Base-by-base conservation (phyloP, 371 early-diverging fungal genomes). In the Mucor circinelloides region DNA sequence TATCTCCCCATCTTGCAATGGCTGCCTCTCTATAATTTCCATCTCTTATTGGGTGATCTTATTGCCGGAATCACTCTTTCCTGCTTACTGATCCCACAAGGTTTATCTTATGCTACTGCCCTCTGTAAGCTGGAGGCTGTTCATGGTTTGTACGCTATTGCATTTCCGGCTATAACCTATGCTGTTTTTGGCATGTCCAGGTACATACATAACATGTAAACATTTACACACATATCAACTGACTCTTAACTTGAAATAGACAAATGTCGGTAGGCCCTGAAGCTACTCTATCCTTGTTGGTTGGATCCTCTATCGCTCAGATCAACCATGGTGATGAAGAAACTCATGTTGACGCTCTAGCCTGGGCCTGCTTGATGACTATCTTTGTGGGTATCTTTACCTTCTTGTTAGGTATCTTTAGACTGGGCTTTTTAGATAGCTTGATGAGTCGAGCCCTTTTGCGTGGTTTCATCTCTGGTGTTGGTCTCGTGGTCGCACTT, bases 231-330 rank as follows among this genome's bases (percentile, higher is more conserved):
- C 19, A 21, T 48, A 23, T 48, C 32, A 58, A 28, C 25, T 40
- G 56, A 23, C 44, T 13, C 36, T 36, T 15, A 17, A 31, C 17
- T 23, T 15, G 21, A 58, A 46, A 30, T 62, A 88, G 85, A 44
- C 97, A 97, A 79, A 84, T 97, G 70, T 91, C 93, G 5, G 87
- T 96, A 67, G 97, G 98, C 0, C 98, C 98, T 9, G 97, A 96
- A 77, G 95, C 98, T 2, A 85, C 96, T 0, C 84, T 96, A 0
- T 93, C 97, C 8, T 90, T 96, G 66, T 82, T 98, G 30, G 88
- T 96, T 66, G 97, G 98, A 4, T 97, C 98, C 96, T 8, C 90
- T 96, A 67, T 84, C 97, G 28, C 90, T 93, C 3, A 97, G 97
- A 31, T 90, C 90, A 36, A 87, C 91, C 31, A 86, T 79, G 57